phyloP scores from a whole-genome alignment of 1,284 basidiomycete genomes.

The Leccinum insolens region DNA sequence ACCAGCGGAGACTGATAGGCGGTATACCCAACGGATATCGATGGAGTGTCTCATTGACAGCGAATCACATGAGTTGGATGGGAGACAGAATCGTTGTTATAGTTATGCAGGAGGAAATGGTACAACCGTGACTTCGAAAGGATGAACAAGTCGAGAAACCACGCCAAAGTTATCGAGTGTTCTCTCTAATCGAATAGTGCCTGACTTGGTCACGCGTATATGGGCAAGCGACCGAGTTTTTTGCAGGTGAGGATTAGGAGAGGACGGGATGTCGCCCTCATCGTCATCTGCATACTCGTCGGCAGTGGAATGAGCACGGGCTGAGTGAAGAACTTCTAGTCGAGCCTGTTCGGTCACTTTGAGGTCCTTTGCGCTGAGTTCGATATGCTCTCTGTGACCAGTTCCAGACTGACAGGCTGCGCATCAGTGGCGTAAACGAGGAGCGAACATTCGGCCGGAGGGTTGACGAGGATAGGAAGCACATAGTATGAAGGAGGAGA shows the following conservation, averaged over 20 bases:
- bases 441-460: conserved; percentile 77
- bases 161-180: conserved; percentile 72
- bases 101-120: conserved; percentile 82
- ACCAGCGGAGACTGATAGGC: conserved; percentile 79
- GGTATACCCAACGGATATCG: conserved; percentile 77
- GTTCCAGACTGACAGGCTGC: conserved; percentile 27
- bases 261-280: conserved; percentile 37
- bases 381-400: conserved; percentile 53
- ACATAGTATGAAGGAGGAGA: conserved; percentile 43
- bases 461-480: conserved; percentile 32
- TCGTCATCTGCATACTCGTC: conserved; percentile 64
- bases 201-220: conserved; percentile 72
- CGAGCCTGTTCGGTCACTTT: conserved; percentile 65
- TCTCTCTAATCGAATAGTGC: conserved; percentile 73
- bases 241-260: conserved; percentile 49
- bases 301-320: conserved; percentile 51
- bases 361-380: conserved; percentile 65
- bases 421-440: conserved; percentile 60
- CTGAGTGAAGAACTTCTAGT: conserved; percentile 51
- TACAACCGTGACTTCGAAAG: conserved; percentile 71
- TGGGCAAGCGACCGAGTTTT: conserved; percentile 74
- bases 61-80: conserved; percentile 52
- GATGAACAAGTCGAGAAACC: conserved; percentile 65
- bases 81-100: conserved; percentile 49
- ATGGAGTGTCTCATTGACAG: conserved; percentile 76